phyloP scores from a whole-genome alignment of 352 stramenopile genomes.

The Globisporangium paroecandrum region DNA sequence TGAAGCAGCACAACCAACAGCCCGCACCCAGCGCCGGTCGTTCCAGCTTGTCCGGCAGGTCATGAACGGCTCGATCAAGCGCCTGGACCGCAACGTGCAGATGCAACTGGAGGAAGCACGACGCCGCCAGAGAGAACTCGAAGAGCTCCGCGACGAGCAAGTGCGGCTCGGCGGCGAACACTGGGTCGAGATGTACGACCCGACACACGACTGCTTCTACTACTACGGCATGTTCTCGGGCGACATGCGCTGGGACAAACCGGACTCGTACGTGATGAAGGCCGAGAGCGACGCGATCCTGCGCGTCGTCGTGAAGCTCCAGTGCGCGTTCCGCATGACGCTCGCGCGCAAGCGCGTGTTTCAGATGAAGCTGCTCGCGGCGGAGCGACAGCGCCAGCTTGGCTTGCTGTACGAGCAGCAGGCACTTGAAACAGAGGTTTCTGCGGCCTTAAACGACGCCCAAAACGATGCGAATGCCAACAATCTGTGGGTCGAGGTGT shows the following conservation, averaged over 20 bases:
- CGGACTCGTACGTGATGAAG: constrained; percentile 29
- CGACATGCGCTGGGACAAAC: constrained; percentile 42
- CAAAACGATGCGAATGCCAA: background rate
- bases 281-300: constrained; percentile 40
- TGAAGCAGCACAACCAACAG: background rate
- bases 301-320: constrained; percentile 38
- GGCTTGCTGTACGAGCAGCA: background rate
- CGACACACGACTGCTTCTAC: constrained; percentile 38
- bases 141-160: constrained; percentile 28
- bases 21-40: constrained; percentile 4
- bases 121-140: constrained; percentile 22
- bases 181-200: constrained; percentile 60
- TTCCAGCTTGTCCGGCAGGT: constrained; percentile 22
- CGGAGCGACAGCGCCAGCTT: background rate
- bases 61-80: constrained; percentile 19
- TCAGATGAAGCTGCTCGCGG: constrained; percentile 22
- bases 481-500: constrained; percentile 57
- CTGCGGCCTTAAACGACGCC: background rate
- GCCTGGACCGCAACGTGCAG: constrained; percentile 25
- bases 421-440: background rate
- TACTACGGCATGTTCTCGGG: constrained; percentile 44
- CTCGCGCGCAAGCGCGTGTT: constrained; percentile 41
- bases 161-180: constrained; percentile 27
- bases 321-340: constrained; percentile 48
- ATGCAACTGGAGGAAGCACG: constrained; percentile 27